Base-by-base conservation (phyloP, 768 basidiomycete species). In the Cubamyces lactineus region DNA sequence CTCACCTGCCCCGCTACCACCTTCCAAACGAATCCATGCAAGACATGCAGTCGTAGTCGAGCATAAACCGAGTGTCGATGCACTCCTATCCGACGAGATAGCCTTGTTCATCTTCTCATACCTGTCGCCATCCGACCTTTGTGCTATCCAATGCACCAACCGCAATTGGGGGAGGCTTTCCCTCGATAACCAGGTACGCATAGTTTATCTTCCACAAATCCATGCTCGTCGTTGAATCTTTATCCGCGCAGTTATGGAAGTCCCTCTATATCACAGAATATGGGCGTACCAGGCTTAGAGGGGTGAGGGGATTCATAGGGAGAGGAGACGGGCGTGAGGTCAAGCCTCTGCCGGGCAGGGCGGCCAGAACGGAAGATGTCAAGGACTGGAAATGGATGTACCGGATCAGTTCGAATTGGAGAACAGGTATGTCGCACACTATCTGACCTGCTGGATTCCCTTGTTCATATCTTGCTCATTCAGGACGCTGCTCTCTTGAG, bases 361-460 rank as follows among this genome's bases (percentile, higher is more conserved):
- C 34, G 34, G 5, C 77, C 5, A 62, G 61, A 67, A 69, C 75
- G 19, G 71, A 74, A 39, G 71, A 76, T 30, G 60, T 74, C 48
- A 83, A 80, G 70, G 85, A 91, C 69, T 93, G 91, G 91, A 92
- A 90, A 73, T 89, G 84, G 84, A 91, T 92, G 90, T 92, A 91
- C 73, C 82, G 89, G 57, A 88, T 92, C 64, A 91, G 88, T 67
- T 85, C 85, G 16, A 92, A 92, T 66, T 93, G 91, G 91, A 82
- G 82, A 71, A 88, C 76, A 74, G 91, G 91, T 92, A 68, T 66
- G 80, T 70, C 47, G 54, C 45, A 41, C 67, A 57, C 69, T 40
- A 16, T 19, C 61, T 38, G 38, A 59, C 38, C 30, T 4, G 17
- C 6, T 4, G 28, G 23, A 39, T 24, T 5, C 0, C 38, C 21